Base-by-base conservation (phyloP, 2,329 filamentous ascomycete genomes). In the Aspergillus thermomutatus region DNA sequence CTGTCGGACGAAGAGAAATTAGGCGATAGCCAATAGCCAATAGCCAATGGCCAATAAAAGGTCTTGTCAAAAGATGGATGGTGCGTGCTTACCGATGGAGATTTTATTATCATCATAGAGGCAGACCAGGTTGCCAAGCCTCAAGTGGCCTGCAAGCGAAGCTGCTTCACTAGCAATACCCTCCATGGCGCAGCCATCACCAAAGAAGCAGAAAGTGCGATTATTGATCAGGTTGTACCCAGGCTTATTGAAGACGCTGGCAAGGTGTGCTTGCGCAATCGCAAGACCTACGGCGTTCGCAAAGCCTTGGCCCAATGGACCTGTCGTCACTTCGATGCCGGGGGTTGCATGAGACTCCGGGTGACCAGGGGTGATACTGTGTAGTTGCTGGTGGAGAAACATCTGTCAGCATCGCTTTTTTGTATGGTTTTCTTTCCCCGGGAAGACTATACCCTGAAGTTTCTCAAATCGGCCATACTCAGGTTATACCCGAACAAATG, bases 61-160 rank as follows among this genome's bases (percentile, higher is more conserved):
- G n/a, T n/a, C n/a, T n/a, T n/a, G n/a, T n/a, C n/a, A n/a, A n/a
- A n/a, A n/a, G n/a, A n/a, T n/a, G n/a, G n/a, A n/a, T n/a, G n/a
- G 6, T 34, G n/a, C 3, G 6, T 4, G n/a, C 82, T 74, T 73
- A 87, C 85, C 85, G 69, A 87, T 87, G 65, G 85, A 96, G 74
- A 99, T 97, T 78, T 96, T 90, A 86, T 99, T 99, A 84, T 99
- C 94, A 75, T 99, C 94, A 79, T 93, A 99, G 79, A 99, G 84
- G 78, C 86, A 87, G 79, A 97, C 97, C 72, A 99, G 83, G 85
- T 97, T 99, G 75, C 93, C 94, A 64, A 99, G 87, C 85, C 97
- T 90, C 78, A 97, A 85, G 82, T 99, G 94, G 73, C 94, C 94
- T 68, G 94, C 94, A 67, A 92, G 84, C 60, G 92, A 96, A 68